Percentiles rank a stretch among this genome's conserved stretches.
These are phyloP conservation scores for Candida nonsorbophila DNA, from an alignment of 805 yeast species.

Conservation along the genomic window DNA sequence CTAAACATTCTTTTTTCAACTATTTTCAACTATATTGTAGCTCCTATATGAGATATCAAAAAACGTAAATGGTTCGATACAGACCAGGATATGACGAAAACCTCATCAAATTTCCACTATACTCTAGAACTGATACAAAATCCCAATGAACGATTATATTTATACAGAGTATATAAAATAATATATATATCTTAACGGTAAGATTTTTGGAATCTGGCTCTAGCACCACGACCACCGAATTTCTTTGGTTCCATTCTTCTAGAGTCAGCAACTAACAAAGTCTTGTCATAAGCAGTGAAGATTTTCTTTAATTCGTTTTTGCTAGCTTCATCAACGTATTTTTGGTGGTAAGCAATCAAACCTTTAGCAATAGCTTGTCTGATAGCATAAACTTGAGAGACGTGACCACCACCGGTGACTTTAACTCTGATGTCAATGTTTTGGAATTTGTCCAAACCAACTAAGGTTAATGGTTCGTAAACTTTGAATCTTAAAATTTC, in stretches of 20 bases:
- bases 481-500: conserved; percentile 99
- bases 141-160: conserved; percentile 2
- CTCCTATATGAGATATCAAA: too few relatives aligned
- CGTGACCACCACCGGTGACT: conserved; percentile 99
- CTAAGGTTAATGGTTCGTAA: conserved; percentile 98
- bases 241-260: conserved; percentile 99
- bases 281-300: conserved; percentile 96
- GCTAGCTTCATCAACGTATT: conserved; percentile 98
- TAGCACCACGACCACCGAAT: conserved; percentile 99
- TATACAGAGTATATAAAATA: conserved; percentile 1
- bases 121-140: background rate
- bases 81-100: too few relatives aligned
- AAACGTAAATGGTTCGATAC: too few relatives aligned
- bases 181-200: conserved; percentile 72
- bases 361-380: conserved; percentile 99
- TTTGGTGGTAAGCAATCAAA: conserved; percentile 98
- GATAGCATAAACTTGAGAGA: conserved; percentile 98
- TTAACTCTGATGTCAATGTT: conserved; percentile 97
- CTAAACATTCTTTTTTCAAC: too few relatives aligned
- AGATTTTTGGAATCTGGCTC: conserved; percentile 99
- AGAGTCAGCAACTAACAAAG: conserved; percentile 98
- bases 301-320: conserved; percentile 99
- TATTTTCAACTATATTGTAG: too few relatives aligned
- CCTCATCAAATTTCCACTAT: background rate
- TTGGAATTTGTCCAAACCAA: conserved; percentile 98